These are phyloP conservation scores for Hondaea fermentalgiana DNA, from an alignment of 108 stramenopile species.

Conservation along the genomic window DNA sequence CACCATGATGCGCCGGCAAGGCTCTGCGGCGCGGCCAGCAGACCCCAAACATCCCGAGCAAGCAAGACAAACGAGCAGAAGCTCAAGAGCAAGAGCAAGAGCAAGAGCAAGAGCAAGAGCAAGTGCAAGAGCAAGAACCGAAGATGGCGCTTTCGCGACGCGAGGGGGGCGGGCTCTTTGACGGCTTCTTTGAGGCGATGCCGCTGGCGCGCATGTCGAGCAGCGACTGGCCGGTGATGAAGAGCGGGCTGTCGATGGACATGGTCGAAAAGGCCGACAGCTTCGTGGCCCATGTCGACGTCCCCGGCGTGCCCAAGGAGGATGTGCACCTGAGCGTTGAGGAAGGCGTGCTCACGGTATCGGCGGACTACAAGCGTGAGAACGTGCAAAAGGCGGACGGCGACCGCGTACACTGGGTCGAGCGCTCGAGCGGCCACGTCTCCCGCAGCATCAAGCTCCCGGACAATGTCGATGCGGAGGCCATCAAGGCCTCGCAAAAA, in stretches of 20 bases:
- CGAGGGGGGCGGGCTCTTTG: background rate
- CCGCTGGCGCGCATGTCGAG: background rate
- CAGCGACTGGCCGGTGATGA: conserved; percentile 12
- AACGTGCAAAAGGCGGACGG: background rate
- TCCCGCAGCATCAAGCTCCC: conserved; percentile 11
- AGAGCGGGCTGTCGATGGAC: conserved; percentile 7
- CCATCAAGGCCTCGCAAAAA: background rate
- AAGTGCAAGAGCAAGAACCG: background rate
- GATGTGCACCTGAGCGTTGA: background rate
- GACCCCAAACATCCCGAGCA: no score
- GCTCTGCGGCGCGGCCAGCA: no score
- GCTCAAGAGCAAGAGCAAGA: background rate
- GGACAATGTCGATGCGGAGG: background rate
- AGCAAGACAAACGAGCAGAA: background rate
- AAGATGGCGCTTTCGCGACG: background rate
- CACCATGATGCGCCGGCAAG: no score
- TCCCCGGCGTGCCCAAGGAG: background rate
- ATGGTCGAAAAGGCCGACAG: background rate
- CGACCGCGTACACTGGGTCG: background rate
- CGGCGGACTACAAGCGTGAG: conserved; percentile 1
- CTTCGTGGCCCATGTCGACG: background rate
- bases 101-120: background rate
- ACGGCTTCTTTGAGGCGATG: background rate
- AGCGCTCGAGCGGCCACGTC: background rate
- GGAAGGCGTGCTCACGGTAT: background rate